Evolutionary conservation across 192 early-diverging fungal genomes (phyloP).

Genomic region (Coemansia sp.): DNA sequence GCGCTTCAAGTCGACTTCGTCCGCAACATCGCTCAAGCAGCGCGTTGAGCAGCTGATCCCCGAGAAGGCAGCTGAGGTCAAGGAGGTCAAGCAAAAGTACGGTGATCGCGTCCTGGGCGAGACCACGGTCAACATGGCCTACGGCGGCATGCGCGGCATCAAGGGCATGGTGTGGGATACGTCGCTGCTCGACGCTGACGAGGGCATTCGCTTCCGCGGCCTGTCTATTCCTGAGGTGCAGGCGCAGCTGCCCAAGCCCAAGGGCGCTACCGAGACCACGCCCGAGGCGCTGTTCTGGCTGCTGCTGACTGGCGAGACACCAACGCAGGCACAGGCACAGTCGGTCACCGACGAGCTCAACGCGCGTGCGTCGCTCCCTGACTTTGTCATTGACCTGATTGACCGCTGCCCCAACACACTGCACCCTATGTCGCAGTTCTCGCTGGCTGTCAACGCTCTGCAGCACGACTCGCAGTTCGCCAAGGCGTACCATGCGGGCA

Average conservation of each 20-base stretch:
- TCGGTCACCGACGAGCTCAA: constrained; percentile 94
- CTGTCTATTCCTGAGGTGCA: constrained; percentile 96
- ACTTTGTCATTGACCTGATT: constrained; percentile 94
- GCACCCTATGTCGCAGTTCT: constrained; percentile 99
- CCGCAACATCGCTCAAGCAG: constrained; percentile 76
- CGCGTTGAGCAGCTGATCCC: constrained; percentile 92
- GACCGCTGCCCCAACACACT: constrained; percentile 98
- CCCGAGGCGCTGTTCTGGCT: constrained; percentile 99
- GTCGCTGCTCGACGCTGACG: constrained; percentile 95
- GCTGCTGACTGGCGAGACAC: constrained; percentile 95
- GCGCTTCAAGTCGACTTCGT: constrained; percentile 58
- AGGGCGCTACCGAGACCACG: constrained; percentile 88
- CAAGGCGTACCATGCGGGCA: constrained; percentile 92
- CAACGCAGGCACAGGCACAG: constrained; percentile 88
- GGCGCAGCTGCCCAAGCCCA: constrained; percentile 82
- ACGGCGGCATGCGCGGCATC: constrained; percentile 99
- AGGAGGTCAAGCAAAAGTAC: constrained; percentile 89
- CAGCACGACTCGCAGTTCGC: constrained; percentile 96
- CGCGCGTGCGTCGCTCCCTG: constrained; percentile 86
- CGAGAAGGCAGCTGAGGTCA: constrained; percentile 91
- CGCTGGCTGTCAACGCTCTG: constrained; percentile 93
- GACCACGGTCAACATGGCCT: constrained; percentile 94
- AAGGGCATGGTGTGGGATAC: constrained; percentile 99
- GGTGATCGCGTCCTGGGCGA: constrained; percentile 89
- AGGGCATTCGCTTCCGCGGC: constrained; percentile 98